phyloP scores from a whole-genome alignment of 495 filamentous ascomycete genomes.

The Neurospora pannonica region DNA sequence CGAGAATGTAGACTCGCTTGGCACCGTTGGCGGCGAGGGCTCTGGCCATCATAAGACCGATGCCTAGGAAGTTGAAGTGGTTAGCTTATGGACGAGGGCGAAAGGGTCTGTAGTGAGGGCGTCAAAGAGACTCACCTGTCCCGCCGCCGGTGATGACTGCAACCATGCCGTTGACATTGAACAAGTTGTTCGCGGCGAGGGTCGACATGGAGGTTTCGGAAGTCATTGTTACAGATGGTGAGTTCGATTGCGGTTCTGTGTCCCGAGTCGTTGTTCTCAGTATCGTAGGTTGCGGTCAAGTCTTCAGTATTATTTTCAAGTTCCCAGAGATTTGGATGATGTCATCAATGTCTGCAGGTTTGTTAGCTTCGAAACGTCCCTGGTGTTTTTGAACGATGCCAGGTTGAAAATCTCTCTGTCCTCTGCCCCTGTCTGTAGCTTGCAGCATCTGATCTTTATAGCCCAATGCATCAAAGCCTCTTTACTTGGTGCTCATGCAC shows the following conservation, averaged over 20 bases:
- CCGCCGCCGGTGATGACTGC: slow-evolving; percentile 55
- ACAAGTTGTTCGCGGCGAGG: slow-evolving; percentile 24
- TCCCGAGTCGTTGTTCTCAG: not conserved
- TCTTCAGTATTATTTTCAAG: too few species aligned
- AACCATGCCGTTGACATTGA: slow-evolving; percentile 50
- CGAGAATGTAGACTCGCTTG: slow-evolving; percentile 58
- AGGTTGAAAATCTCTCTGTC: too few species aligned
- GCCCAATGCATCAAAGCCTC: not conserved
- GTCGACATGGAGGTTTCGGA: not conserved
- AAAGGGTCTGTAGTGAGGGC: not conserved
- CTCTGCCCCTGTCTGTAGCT: too few species aligned
- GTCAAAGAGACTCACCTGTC: slow-evolving; percentile 29
- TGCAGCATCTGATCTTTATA: not conserved
- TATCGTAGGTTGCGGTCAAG: too few species aligned
- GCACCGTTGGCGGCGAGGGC: slow-evolving; percentile 58
- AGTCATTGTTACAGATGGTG: not conserved
- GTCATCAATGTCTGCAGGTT: not conserved
- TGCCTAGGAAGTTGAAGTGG: slow-evolving; percentile 33
- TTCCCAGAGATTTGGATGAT: too few species aligned
- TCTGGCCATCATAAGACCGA: slow-evolving; percentile 55
- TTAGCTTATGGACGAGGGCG: not conserved
- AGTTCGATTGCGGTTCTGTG: not conserved
- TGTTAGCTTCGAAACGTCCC: not conserved
- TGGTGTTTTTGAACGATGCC: not conserved
- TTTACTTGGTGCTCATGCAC: not conserved